Percentiles rank a stretch among this genome's conserved stretches.
These are phyloP conservation scores for Leccinum rimulosum DNA, from an alignment of 768 basidiomycete genomes.

Conservation along the genomic window DNA sequence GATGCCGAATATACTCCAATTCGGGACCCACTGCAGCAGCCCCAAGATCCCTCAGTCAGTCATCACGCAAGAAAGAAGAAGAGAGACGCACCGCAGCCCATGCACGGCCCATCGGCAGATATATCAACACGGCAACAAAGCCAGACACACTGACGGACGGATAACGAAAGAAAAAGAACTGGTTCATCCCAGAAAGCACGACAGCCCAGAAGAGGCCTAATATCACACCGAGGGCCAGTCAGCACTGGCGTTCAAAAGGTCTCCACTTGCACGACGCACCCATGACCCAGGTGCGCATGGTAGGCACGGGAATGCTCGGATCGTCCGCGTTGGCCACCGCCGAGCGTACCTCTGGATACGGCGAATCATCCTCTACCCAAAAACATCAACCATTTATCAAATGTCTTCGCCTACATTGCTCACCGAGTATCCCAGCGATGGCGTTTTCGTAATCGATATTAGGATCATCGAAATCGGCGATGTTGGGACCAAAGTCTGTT, in stretches of 20 bases:
- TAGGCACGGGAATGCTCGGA: conserved; percentile 55
- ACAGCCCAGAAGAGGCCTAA: conserved; percentile 47
- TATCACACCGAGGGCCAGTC: no score
- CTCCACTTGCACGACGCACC: conserved; percentile 29
- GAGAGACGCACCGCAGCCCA: conserved; percentile 45
- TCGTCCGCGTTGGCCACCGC: conserved; percentile 77
- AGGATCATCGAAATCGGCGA: conserved; percentile 35
- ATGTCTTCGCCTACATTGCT: background rate
- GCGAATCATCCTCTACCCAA: conserved; percentile 64
- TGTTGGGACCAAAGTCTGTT: background rate
- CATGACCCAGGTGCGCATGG: conserved; percentile 59
- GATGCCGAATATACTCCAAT: conserved; percentile 51
- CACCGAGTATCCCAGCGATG: conserved; percentile 20
- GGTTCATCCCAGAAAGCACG: conserved; percentile 72
- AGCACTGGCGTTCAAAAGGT: background rate
- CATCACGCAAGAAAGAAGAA: no score
- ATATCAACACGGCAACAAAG: conserved; percentile 67
- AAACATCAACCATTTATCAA: background rate
- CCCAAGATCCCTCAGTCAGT: background rate
- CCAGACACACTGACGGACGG: conserved; percentile 41
- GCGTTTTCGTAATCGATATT: conserved; percentile 31
- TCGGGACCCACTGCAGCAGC: conserved; percentile 44
- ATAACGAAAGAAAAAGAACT: conserved; percentile 74
- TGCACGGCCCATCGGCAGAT: conserved; percentile 63
- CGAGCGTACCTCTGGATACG: conserved; percentile 80